These are phyloP conservation scores for Carex cristatella DNA, from an alignment of 176 grass and related monocot species.

Conservation along the genomic window DNA sequence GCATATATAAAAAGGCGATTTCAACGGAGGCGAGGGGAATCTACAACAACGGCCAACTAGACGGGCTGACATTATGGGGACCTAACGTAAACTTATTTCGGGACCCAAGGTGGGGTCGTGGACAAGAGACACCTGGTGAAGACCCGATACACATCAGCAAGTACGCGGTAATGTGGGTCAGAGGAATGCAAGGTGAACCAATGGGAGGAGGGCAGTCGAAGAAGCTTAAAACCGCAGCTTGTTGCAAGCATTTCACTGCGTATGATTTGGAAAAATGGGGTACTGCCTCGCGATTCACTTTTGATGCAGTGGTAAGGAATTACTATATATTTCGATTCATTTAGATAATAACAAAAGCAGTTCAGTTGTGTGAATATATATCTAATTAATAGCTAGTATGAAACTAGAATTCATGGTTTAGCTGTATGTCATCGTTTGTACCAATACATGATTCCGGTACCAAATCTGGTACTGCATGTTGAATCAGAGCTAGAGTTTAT, in stretches of 20 bases:
- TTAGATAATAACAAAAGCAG: neutral
- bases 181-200: slow-evolving; percentile 69
- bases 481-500: neutral
- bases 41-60: slow-evolving; percentile 79
- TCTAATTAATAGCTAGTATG: neutral
- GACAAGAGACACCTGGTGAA: slow-evolving; percentile 92
- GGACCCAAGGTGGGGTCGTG: slow-evolving; percentile 79
- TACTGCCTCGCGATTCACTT: slow-evolving; percentile 49
- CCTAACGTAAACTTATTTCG: slow-evolving; percentile 91
- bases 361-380: neutral
- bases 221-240: slow-evolving; percentile 75
- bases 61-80: slow-evolving; percentile 82
- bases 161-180: slow-evolving; percentile 69
- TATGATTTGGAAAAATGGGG: slow-evolving; percentile 94
- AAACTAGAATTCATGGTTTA: neutral
- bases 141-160: slow-evolving; percentile 63
- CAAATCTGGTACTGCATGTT: neutral
- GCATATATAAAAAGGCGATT: slow-evolving; percentile 47
- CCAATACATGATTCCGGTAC: neutral
- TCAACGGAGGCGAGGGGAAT: slow-evolving; percentile 60
- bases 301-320: slow-evolving; percentile 46
- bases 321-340: neutral
- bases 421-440: neutral
- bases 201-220: slow-evolving; percentile 32
- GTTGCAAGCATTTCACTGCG: slow-evolving; percentile 96